Base-by-base conservation (phyloP, 2,329 filamentous ascomycete species). In the Tetracladium maxilliforme region DNA sequence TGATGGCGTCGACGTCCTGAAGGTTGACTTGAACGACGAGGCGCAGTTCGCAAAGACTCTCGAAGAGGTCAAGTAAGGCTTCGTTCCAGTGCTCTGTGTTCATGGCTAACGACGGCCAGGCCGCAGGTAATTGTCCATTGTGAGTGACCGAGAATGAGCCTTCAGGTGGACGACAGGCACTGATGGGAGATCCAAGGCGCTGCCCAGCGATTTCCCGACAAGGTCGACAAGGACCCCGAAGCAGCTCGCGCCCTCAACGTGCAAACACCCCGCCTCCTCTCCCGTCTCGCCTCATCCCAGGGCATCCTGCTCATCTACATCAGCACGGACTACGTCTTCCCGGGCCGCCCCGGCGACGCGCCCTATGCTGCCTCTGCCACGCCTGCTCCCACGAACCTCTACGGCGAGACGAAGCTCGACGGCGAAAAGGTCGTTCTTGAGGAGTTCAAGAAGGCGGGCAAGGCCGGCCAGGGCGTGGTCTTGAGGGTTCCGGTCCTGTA, bases 161-260 rank as follows among this genome's bases (percentile, higher is more conserved):
- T 25, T 11, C 12, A 12, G n/a, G 19, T 19, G 14, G 21, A 18
- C 12, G 16, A 13, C n/a, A 14, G 23, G 24, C 24, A 23, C 12
- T 21, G 8, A n/a, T n/a, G n/a, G n/a, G n/a, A n/a, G n/a, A n/a
- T n/a, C 10, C 19, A 33, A 86, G 79, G 79, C 44, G 86, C 84
- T 20, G 84, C 84, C 22, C 86, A 92, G 49, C 72, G 82, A 33
- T 92, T 77, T 41, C 84, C 86, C 3, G 84, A 93, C 50, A 77
- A 78, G 44, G 87, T 84, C 42, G 77, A 84, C 39, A 65, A 69
- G 35, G 70, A 93, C 45, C 84, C 83, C 4, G 67, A 74, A 30
- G 78, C 70, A 27, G 81, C 83, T 4, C 67, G 65, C 31, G 64
- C 63, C 11, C 58, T 92, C 39, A 92, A 92, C 42, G 70, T 87